Evolutionary conservation across 2,329 filamentous ascomycete species (phyloP).

Genomic region (Microsporum ferrugineum): DNA sequence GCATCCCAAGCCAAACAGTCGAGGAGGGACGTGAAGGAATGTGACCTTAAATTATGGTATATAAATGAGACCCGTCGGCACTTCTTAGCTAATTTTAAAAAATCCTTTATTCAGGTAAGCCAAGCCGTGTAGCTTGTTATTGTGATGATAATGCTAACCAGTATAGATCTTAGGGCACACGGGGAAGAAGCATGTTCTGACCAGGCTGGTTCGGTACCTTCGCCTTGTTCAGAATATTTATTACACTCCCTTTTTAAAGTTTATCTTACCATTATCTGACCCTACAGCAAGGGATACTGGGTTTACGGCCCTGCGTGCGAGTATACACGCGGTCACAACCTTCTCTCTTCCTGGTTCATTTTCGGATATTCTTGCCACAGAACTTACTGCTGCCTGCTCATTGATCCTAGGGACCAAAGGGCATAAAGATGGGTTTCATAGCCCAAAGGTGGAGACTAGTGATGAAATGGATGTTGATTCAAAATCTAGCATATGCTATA

Average conservation of each 20-base stretch:
- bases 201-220: conserved; percentile 25
- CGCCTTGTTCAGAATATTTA: conserved; percentile 29
- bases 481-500: conserved; percentile 28
- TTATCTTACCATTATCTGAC: conserved; percentile 23
- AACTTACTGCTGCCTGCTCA: conserved; percentile 36
- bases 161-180: background rate
- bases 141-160: background rate
- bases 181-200: background rate
- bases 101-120: conserved; percentile 25
- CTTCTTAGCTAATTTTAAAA: conserved; percentile 30
- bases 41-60: conserved; percentile 34
- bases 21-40: conserved; percentile 15
- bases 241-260: conserved; percentile 26
- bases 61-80: conserved; percentile 33
- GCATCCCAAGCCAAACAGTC: conserved; percentile 14
- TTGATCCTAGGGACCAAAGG: conserved; percentile 32
- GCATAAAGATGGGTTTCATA: background rate
- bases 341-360: conserved; percentile 36
- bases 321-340: conserved; percentile 38
- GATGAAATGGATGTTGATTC: conserved; percentile 32
- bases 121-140: background rate
- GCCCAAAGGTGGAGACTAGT: background rate
- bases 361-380: conserved; percentile 34
- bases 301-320: conserved; percentile 30
- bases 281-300: conserved; percentile 20